Percentiles rank a stretch among this genome's conserved stretches.
Evolutionary conservation across 371 early-diverging fungal genomes (phyloP).

Genomic region (Batrachochytrium dendrobatidis): DNA sequence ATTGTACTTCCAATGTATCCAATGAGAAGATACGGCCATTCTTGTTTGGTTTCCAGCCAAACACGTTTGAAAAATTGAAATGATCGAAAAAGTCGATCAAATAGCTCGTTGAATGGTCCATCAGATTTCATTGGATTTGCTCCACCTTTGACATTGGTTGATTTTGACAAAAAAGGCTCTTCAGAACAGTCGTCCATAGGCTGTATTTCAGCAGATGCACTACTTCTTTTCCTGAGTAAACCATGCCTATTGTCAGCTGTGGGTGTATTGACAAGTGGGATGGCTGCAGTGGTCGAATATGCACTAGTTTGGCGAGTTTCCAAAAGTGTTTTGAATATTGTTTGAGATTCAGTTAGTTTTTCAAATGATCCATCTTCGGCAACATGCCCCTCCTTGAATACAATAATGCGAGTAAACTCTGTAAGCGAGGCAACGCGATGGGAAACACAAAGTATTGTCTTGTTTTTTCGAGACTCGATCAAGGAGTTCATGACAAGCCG

Average conservation of each 20-base stretch:
- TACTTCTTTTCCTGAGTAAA: too few relatives aligned
- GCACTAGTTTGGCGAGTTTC: not conserved
- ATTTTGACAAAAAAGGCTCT: too few relatives aligned
- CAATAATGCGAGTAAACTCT: not conserved
- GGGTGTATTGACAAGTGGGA: too few relatives aligned
- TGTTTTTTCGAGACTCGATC: not conserved
- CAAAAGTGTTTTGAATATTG: not conserved
- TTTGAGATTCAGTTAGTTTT: not conserved
- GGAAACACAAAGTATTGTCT: constrained; percentile 13
- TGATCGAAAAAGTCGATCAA: not conserved
- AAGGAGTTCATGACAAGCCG: constrained; percentile 68
- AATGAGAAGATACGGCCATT: not conserved
- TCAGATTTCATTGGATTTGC: constrained; percentile 1
- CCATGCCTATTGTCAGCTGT: too few relatives aligned
- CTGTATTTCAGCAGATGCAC: not conserved
- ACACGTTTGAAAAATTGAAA: not conserved
- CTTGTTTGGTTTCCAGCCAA: not conserved
- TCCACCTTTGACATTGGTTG: too few relatives aligned
- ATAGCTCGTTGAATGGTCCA: not conserved
- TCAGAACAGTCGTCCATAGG: too few relatives aligned
- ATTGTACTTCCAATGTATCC: not conserved
- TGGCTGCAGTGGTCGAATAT: too few relatives aligned
- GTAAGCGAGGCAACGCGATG: constrained; percentile 7
- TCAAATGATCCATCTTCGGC: not conserved
- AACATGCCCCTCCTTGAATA: not conserved